A percentile compares a stretch with the other conserved stretches of the same genome.
Evolutionary conservation across 768 basidiomycete species (phyloP).

Genomic region (Tulasnella sp.): DNA sequence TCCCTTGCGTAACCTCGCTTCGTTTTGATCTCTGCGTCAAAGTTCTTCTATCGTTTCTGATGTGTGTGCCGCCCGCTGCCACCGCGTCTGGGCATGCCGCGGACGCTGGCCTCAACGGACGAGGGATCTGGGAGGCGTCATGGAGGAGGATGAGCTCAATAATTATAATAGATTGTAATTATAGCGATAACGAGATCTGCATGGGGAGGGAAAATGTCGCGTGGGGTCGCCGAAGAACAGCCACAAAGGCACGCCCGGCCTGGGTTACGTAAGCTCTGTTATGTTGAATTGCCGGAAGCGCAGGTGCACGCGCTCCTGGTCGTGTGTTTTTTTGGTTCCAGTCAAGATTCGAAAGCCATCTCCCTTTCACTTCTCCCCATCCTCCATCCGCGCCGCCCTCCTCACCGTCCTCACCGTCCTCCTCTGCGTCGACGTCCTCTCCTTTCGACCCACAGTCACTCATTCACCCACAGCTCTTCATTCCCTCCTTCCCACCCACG

Average conservation of each 20-base stretch:
- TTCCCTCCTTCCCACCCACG: conserved; percentile 13
- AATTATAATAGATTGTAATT: too few species aligned
- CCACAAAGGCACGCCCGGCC: background rate
- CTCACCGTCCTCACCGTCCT: background rate
- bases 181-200: background rate
- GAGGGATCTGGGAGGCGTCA: too few species aligned
- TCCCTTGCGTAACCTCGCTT: conserved; percentile 12
- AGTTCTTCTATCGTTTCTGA: background rate
- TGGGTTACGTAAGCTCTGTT: background rate
- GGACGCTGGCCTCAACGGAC: too few species aligned
- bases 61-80: background rate
- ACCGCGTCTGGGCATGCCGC: background rate
- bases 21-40: background rate
- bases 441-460: background rate
- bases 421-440: background rate
- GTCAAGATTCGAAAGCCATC: background rate
- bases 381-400: background rate
- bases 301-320: background rate
- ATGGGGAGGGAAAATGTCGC: background rate
- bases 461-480: conserved; percentile 2
- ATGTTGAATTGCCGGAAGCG: background rate
- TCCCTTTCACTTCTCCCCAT: background rate
- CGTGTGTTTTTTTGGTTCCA: conserved; percentile 10
- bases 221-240: conserved; percentile 12
- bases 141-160: too few species aligned